Base-by-base conservation (phyloP, 1,139 yeast genomes). In the Taiozyma sp. region DNA sequence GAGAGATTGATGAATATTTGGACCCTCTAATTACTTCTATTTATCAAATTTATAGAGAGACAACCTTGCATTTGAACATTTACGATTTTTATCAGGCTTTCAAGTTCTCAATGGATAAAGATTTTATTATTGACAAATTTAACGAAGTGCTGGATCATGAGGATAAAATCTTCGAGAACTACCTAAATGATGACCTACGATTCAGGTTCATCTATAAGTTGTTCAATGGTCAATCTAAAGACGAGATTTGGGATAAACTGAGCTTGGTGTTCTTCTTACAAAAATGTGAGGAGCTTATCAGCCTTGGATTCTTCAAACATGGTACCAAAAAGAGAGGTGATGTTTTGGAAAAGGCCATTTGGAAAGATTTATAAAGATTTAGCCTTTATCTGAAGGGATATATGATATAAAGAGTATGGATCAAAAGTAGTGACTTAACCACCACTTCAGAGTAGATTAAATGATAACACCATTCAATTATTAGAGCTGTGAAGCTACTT, bases 71-170 rank as follows among this genome's bases (percentile, higher is more conserved):
- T 28, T 77, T 90, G 56, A 91, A 90, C 63, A 78, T 89, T 48
- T 87, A 78, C 67, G 97, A 91, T 61, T 87, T 87, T 62, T 91
- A 78, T 64, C 70, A 74, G 46, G 91, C 92, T 1, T 91, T 89
- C 70, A 80, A 78, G 61, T 80, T 76, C 53, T 71, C 83, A 0
- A 62, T 88, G 28, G 74, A 76, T 23, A 72, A 71, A 49, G 62
- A 65, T 0, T 66, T 69, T 19, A 63, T 83, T 2, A 54, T 75
- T 46, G 52, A 62, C 1, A 69, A 71, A n/a, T 52, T 80, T 46
- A 54, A 59, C 8, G 53, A 57, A 12, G 57, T 66, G 12, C 34
- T 70, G 10, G 63, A 62, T 27, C 53, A 55, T 45, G 51, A 56
- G 4, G 58, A 64, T n/a, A 42, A 52, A 24, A 19, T 57, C 3